Evolutionary conservation across 2,329 filamentous ascomycete genomes (phyloP), one percentile per base, ranked within the genome.

Genomic region (Coniochaeta ligniaria): DNA sequence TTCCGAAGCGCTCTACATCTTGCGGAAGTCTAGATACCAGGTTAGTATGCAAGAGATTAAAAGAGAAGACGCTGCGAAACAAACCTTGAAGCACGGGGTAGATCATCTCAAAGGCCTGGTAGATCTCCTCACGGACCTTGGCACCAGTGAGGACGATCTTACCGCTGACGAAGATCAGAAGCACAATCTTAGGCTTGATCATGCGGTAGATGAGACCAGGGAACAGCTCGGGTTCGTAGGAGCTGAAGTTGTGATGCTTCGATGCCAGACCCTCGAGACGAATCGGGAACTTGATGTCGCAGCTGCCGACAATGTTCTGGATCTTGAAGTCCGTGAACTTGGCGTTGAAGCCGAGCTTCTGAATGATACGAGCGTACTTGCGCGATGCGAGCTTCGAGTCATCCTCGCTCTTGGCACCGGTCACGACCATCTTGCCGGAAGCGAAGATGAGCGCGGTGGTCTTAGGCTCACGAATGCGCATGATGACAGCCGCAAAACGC

Each of bases 261-360:
- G 90, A 95, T 17, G 95, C 95, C 73, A 99, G 81, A 78, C 95
- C 95, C 75, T 98, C 95, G 62, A 99, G 83, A 67, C 95, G 92
- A 69, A 99, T 97, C 59, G 95, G 95, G 80, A 99, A 99, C 83
- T 97, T 97, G 83, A 99, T 97, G 74, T 99, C 95, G 76, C 94
- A 98, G 63, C 92, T 96, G 66, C 95, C 95, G 67, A 99, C 95
- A 66, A 99, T 98, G 78, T 99, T 99, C 82, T 97, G 93, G 71
- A 99, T 99, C 85, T 98, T 99, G 81, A 99, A 99, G 76, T 99
- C 95, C 67, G 93, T 97, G 78, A 99, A 98, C 85, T 97, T 97
- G 71, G 95, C 94, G 69, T 97, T 96, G 84, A 99, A 99, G 64
- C 95, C 95, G 63, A 99, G 91, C 82, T 99, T 99, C 83, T 99